Base-by-base conservation (phyloP, 1,284 basidiomycete species). In the Pascua guehoae region DNA sequence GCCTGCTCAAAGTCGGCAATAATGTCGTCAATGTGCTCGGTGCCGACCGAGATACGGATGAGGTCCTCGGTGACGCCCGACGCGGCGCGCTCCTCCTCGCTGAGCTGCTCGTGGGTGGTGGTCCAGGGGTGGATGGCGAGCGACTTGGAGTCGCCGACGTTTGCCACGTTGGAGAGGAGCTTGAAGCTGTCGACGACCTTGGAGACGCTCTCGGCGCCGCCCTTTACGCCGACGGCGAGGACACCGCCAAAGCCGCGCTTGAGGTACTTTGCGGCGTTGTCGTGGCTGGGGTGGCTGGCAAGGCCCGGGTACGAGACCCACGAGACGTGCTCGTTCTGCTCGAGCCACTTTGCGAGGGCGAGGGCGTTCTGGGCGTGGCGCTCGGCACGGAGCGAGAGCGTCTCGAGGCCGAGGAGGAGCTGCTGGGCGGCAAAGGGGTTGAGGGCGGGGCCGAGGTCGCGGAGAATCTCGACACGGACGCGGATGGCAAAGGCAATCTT, bases 281-380 rank as follows among this genome's bases (percentile, higher is more conserved):
- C 74, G 74, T 93, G 81, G 41, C 83, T 85, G 5, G 81, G 75
- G 74, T 93, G 91, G 12, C 75, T 79, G 55, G 78, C 69, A 4
- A 91, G 82, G 18, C 90, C 90, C 41, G 87, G 83, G 71, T 92
- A 94, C 0, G 86, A 87, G 8, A 94, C 88, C 89, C 89, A 93
- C 0, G 83, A 73, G 42, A 93, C 84, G 56, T 82, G 73, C 17
- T 46, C 45, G 54, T 62, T 52, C 57, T 58, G 57, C 70, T 88
- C 82, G 46, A 94, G 83, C 80, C 82, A 88, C 56, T 81, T 78
- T 18, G 74, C 76, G n/a, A 78, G 65, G 1, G 68, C 65, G 41
- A 58, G 56, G 11, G 60, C 42, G 60, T 62, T 62, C 44, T 48
- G 37, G 18, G 47, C 60, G 24, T 72, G 64, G 38, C 70, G 64